These are phyloP conservation scores for Hyphodiscus sp. DNA, from an alignment of 2,329 filamentous ascomycete species.

Conservation along the genomic window DNA sequence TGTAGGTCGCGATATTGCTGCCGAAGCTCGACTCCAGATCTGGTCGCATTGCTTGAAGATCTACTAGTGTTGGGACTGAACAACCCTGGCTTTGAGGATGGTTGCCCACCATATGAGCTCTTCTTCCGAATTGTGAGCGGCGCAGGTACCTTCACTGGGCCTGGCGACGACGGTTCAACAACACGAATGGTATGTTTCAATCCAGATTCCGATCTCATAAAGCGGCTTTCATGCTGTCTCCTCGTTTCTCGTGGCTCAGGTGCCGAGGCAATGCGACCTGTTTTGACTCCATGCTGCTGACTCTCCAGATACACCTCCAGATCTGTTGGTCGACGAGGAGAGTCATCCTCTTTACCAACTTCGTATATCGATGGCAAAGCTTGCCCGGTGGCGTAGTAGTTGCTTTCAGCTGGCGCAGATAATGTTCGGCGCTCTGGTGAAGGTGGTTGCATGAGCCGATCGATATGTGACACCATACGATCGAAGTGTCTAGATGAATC, in stretches of 20 bases:
- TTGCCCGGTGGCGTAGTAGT: slow-evolving; percentile 3
- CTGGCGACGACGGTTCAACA: slow-evolving; percentile 22
- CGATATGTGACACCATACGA: slow-evolving; percentile 53
- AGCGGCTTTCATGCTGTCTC: slow-evolving; percentile 9
- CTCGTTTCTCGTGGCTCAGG: slow-evolving; percentile 21
- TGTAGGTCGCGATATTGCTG: slow-evolving; percentile 20
- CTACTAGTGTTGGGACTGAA: neutral
- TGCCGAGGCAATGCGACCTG: slow-evolving; percentile 26
- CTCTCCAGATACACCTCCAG: slow-evolving; percentile 7
- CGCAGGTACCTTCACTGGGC: slow-evolving; percentile 26
- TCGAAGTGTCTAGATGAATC: slow-evolving; percentile 44
- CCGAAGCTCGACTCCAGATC: slow-evolving; percentile 14
- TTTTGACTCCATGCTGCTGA: slow-evolving; percentile 12
- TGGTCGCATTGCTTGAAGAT: neutral
- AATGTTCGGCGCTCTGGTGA: slow-evolving; percentile 34
- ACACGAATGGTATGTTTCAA: slow-evolving; percentile 25
- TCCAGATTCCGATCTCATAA: slow-evolving; percentile 5
- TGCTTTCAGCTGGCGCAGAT: slow-evolving; percentile 37
- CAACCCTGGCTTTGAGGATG: neutral
- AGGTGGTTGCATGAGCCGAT: slow-evolving; percentile 45
- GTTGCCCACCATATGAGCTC: slow-evolving; percentile 15
- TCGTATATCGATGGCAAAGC: slow-evolving; percentile 27
- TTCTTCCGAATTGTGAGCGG: slow-evolving; percentile 30
- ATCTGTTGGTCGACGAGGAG: slow-evolving; percentile 11
- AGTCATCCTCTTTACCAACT: slow-evolving; percentile 16